Conservation (phyloP, 176 grass and related monocot species). For the Pontederia paniculata region DNA sequence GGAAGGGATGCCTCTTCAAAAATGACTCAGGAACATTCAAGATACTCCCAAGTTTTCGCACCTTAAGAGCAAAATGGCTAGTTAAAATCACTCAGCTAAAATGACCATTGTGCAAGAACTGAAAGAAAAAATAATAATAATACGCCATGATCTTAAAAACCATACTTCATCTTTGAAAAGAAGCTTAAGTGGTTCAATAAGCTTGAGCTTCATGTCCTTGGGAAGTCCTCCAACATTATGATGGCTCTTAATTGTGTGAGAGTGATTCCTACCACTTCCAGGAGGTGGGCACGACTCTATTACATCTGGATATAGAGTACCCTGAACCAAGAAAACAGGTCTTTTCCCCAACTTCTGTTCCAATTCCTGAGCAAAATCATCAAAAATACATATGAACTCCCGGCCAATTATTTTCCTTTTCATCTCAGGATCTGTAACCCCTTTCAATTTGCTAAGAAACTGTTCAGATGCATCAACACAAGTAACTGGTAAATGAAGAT, state of each 20-base stretch:
- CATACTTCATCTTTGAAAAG: slow-evolving; percentile 84
- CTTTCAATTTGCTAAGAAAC: slow-evolving; percentile 73
- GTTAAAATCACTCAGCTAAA: background rate
- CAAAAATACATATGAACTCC: slow-evolving; percentile 81
- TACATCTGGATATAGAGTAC: slow-evolving; percentile 83
- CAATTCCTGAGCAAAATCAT: slow-evolving; percentile 61
- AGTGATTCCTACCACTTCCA: slow-evolving; percentile 66
- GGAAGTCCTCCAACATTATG: slow-evolving; percentile 95
- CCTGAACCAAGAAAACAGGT: slow-evolving; percentile 66
- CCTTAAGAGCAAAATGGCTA: slow-evolving; percentile 23
- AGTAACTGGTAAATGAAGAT: slow-evolving; percentile 71
- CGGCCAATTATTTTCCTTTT: slow-evolving; percentile 89
- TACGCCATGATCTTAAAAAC: background rate
- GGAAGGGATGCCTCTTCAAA: slow-evolving; percentile 88
- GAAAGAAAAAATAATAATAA: background rate
- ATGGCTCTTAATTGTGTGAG: slow-evolving; percentile 91
- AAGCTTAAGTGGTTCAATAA: slow-evolving; percentile 78
- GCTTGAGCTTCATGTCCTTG: slow-evolving; percentile 71
- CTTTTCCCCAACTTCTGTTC: slow-evolving; percentile 50
- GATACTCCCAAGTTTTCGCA: slow-evolving; percentile 67
- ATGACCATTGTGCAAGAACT: background rate
- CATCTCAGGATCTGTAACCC: slow-evolving; percentile 64
- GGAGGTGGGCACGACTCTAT: slow-evolving; percentile 87
- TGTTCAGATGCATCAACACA: slow-evolving; percentile 67
- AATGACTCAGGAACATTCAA: slow-evolving; percentile 83